Percentiles rank a stretch among this genome's conserved stretches.
Conservation (phyloP, 345 rosid genomes). For the Eucalyptus paniculata region DNA sequence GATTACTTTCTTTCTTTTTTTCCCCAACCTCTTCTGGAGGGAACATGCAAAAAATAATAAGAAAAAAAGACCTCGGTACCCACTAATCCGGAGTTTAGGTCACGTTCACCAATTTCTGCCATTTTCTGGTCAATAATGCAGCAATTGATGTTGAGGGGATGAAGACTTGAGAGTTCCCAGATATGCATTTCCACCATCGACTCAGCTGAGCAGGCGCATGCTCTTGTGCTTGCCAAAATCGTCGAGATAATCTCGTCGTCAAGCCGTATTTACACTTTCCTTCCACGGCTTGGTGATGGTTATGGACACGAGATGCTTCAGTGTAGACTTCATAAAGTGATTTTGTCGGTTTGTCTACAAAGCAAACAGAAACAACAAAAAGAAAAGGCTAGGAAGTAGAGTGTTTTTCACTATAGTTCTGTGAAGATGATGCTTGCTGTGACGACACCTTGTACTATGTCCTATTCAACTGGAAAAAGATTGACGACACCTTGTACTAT, state of each 20-base stretch:
- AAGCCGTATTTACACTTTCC: background rate
- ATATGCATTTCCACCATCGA: background rate
- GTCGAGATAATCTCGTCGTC: background rate
- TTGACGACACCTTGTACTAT: too few relatives aligned
- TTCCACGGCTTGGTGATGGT: background rate
- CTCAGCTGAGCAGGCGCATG: background rate
- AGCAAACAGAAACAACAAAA: background rate
- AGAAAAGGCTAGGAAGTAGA: background rate
- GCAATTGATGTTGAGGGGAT: background rate
- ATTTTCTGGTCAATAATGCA: background rate
- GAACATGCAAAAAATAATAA: background rate
- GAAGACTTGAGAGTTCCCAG: background rate
- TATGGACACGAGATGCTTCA: background rate
- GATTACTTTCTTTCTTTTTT: background rate
- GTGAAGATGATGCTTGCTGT: background rate
- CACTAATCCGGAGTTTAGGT: background rate
- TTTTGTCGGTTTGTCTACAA: background rate
- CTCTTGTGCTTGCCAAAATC: background rate
- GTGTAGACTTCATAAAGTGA: background rate
- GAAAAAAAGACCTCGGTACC: background rate
- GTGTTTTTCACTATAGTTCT: background rate
- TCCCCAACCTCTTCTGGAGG: background rate
- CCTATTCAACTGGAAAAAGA: background rate
- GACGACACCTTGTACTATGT: background rate
- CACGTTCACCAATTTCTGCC: background rate